Evolutionary conservation across 2,329 filamentous ascomycete genomes (phyloP), one percentile per base, ranked within the genome.

Genomic region (Ophiobolus disseminans): DNA sequence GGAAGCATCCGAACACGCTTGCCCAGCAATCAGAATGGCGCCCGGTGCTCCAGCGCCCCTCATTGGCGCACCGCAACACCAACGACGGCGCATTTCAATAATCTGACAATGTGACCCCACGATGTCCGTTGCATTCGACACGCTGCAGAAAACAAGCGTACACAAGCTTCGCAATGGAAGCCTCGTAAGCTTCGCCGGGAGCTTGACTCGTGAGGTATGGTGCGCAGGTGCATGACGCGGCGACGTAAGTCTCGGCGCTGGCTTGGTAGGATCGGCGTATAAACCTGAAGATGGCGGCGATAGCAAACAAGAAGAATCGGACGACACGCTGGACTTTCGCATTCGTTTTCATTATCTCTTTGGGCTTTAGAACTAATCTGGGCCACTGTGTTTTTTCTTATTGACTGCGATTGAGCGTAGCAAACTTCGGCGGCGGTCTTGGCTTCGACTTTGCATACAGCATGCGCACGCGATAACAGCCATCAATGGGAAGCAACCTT

Each of bases 131-230:
- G 31, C 40, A 28, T 31, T 8, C 17, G 4, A 9, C 31, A 17
- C 7, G n/a, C 3, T 25, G 2, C 21, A n/a, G n/a, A 44, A n/a
- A 3, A 36, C 40, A 44, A 44, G 40, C 40, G 11, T 26, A 25
- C 21, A 17, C 30, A 44, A 44, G 40, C 40, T 25, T 4, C 10
- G 3, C 17, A 44, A 22, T 35, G 25, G 40, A 36, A 44, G 40
- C 40, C 20, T 36, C 31, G 31, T 35, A 28, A 44, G 40, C 40
- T 7, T 11, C n/a, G n/a, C 8, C 14, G 6, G 30, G 22, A 25
- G 40, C 5, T 23, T 44, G 22, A n/a, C n/a, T 10, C 16, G 30
- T n/a, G 13, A 13, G 30, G 30, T 3, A 5, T 32, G 30, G 36
- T n/a, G 20, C 36, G 36, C 19, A 13, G 20, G 13, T 38, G 36